phyloP scores from a whole-genome alignment of 2,329 filamentous ascomycete species.

The Penicillium sp. region DNA sequence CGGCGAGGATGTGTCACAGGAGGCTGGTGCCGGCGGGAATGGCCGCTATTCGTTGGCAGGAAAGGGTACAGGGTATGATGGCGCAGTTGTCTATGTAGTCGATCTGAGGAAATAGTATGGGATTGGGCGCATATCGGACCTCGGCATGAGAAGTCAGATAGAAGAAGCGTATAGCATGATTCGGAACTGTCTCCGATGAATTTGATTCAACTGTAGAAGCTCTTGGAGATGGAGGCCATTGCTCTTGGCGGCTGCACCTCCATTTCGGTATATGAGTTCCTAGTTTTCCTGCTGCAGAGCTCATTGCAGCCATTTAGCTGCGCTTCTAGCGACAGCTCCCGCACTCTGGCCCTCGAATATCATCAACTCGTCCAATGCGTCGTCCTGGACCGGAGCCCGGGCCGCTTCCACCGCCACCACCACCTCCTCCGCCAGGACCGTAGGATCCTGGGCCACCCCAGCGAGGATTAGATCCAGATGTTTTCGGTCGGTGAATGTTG shows the following conservation, averaged over 20 bases:
- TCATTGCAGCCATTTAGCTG: not conserved
- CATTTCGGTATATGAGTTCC: no score
- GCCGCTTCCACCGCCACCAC: slow-evolving; percentile 30
- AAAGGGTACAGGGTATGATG: no score
- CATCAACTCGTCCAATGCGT: slow-evolving; percentile 47
- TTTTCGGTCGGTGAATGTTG: slow-evolving; percentile 39
- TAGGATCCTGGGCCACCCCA: slow-evolving; percentile 23
- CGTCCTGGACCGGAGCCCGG: slow-evolving; percentile 33
- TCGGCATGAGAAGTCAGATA: no score
- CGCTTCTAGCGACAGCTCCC: slow-evolving; percentile 41
- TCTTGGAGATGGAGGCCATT: no score
- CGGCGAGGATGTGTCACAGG: slow-evolving; percentile 8
- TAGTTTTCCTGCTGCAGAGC: no score
- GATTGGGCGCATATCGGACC: no score
- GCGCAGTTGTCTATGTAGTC: no score
- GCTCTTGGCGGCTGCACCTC: no score
- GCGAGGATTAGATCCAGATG: slow-evolving; percentile 25
- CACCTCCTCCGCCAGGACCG: slow-evolving; percentile 25
- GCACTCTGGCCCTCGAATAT: slow-evolving; percentile 50
- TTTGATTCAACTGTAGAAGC: no score
- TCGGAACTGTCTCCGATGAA: no score
- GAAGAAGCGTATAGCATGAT: no score
- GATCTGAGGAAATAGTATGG: no score
- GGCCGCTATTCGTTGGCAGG: not conserved
- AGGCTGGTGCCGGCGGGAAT: not conserved